Evolutionary conservation across 345 rosid genomes (phyloP), one percentile per base, ranked within the genome.

Genomic region (Hibiscus tridactylites): DNA sequence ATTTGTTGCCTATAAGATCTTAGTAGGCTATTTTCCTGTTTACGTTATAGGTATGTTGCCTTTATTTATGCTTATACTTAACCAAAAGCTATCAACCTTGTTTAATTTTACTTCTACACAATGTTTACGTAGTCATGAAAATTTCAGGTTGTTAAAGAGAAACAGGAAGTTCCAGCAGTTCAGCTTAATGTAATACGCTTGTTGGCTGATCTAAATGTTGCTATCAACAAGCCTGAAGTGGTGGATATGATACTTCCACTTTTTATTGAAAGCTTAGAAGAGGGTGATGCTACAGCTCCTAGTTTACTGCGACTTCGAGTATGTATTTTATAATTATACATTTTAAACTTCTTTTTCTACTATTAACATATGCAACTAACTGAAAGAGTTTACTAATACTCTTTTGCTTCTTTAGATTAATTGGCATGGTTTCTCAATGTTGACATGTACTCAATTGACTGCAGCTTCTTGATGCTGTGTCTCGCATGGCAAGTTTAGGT

Each of bases 391-490:
- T 62, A 68, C 5, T 59, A 12, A 26, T 59, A 26, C 70, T 37
- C 54, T 77, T 76, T 73, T 37, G 42, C 69, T 75, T 58, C 58
- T 81, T 74, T 49, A 60, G 33, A 62, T 73, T 68, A 75, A 46
- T 68, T 62, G 72, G 70, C 73, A 28, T 61, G 56, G 49, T 75
- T 82, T 74, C 78, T 79, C 61, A 76, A 65, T 72, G 58, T 59
- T 76, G 74, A 71, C 21, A 53, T 66, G 6, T 39, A 63, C 53
- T 71, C 68, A 66, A 79, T 61, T 69, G 61, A 71, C 42, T 87
- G 83, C 92, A 96, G 98, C 94, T 96, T 83, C 91, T 92, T 78
- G 99, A 92, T 89, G 99, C 98, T 73, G 96, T 91, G 74, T 90
- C 99, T 79, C 96, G 86, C 74, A 84, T 96, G 71, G 96, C 99